Percentiles rank a stretch among this genome's conserved stretches.
Conservation (phyloP, 139 green algal species). For the Chlamydomonas eustigma region DNA sequence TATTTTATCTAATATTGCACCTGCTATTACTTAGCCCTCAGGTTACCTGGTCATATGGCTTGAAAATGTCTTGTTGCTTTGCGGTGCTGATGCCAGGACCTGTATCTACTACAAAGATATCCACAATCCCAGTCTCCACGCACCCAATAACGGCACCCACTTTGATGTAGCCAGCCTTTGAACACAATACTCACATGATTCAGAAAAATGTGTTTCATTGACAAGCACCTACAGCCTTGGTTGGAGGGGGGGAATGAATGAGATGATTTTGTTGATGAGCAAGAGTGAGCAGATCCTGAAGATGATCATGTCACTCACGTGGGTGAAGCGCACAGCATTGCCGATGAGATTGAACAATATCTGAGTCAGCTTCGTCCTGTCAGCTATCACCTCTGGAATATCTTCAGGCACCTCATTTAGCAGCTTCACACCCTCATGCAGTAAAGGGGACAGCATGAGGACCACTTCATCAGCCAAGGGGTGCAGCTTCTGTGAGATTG, state of each 20-base stretch:
- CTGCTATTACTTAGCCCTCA: too few species aligned
- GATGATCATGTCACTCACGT: slow-evolving; percentile 5
- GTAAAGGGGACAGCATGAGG: slow-evolving; percentile 35
- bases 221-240: too few species aligned
- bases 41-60: slow-evolving; percentile 14
- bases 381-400: slow-evolving; percentile 26
- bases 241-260: too few species aligned
- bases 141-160: not conserved
- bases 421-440: slow-evolving; percentile 36
- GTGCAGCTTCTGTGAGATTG: too few species aligned
- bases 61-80: slow-evolving; percentile 20
- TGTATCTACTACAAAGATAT: not conserved
- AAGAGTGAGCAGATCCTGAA: too few species aligned
- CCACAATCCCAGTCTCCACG: not conserved
- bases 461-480: slow-evolving; percentile 33
- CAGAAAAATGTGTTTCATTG: too few species aligned
- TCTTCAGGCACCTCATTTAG: slow-evolving; percentile 27
- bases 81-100: not conserved
- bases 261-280: too few species aligned
- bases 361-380: slow-evolving; percentile 34
- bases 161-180: not conserved
- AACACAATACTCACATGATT: too few species aligned
- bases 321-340: slow-evolving; percentile 39
- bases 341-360: slow-evolving; percentile 53
- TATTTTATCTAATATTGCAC: too few species aligned